Conservation (phyloP, 805 yeast species). For the Pichia rugopelliculosa region DNA sequence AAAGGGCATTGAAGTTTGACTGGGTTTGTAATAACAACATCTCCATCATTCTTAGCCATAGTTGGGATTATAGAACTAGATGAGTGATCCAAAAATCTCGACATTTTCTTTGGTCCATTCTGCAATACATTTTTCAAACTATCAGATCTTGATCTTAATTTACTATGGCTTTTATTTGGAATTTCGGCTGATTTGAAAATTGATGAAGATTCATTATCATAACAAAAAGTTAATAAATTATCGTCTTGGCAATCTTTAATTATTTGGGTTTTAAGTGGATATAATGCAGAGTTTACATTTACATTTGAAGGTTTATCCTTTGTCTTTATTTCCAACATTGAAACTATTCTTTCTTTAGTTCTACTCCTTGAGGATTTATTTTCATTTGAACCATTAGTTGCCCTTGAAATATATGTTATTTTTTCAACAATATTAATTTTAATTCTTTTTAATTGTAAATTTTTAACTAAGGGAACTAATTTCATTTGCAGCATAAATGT, state of each 20-base stretch:
- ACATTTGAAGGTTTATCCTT: slow-evolving; percentile 32
- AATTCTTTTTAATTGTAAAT: slow-evolving; percentile 53
- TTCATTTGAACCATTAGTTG: neutral
- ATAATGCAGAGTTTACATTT: neutral
- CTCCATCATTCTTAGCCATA: slow-evolving; percentile 13
- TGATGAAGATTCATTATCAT: slow-evolving; percentile 26
- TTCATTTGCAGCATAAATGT: slow-evolving; percentile 49
- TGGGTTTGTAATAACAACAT: slow-evolving; percentile 30
- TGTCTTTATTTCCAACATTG: slow-evolving; percentile 59
- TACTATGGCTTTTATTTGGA: neutral
- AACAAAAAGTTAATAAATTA: slow-evolving; percentile 53
- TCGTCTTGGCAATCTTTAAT: slow-evolving; percentile 49
- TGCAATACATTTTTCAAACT: slow-evolving; percentile 1
- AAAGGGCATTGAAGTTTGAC: slow-evolving; percentile 32
- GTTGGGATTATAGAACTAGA: neutral
- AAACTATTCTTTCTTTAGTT: slow-evolving; percentile 44
- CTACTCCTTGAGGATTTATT: slow-evolving; percentile 23
- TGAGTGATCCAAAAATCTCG: slow-evolving; percentile 17
- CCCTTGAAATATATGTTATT: slow-evolving; percentile 49
- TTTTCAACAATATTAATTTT: slow-evolving; percentile 61
- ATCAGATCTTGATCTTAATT: neutral
- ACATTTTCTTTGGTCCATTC: slow-evolving; percentile 11
- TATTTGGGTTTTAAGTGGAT: slow-evolving; percentile 49
- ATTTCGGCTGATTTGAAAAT: neutral
- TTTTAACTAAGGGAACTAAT: slow-evolving; percentile 58